phyloP scores from a whole-genome alignment of 805 yeast genomes.

The Myxozyma sirexii region DNA sequence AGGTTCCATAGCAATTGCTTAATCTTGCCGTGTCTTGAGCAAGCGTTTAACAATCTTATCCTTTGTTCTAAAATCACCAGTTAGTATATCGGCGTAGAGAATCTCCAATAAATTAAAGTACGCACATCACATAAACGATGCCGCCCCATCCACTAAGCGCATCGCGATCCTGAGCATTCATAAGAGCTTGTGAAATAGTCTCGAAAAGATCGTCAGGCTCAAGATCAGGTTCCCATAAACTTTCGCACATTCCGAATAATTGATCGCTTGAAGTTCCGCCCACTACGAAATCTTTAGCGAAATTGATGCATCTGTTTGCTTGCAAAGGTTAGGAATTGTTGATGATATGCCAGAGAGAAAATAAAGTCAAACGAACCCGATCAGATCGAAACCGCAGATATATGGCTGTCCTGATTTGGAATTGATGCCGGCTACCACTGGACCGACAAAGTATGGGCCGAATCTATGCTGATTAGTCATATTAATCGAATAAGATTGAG shows the following conservation, averaged over 20 bases:
- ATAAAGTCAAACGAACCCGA: conserved; percentile 67
- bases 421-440: conserved; percentile 92
- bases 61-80: conserved; percentile 52
- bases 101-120: background rate
- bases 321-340: background rate
- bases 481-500: too few relatives aligned
- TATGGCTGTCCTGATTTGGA: conserved; percentile 82
- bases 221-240: conserved; percentile 88
- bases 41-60: conserved; percentile 87
- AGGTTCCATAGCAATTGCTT: too few relatives aligned
- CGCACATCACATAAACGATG: conserved; percentile 73
- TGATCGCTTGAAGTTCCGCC: conserved; percentile 97
- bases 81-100: background rate
- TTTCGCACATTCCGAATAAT: conserved; percentile 97
- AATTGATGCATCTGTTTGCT: conserved; percentile 68
- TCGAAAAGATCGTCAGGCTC: conserved; percentile 96
- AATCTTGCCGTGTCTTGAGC: conserved; percentile 95
- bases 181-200: conserved; percentile 88
- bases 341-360: too few relatives aligned
- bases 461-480: conserved; percentile 38
- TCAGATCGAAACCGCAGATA: conserved; percentile 92
- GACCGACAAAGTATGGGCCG: conserved; percentile 96
- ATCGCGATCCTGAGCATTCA: conserved; percentile 96
- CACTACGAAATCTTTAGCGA: conserved; percentile 90
- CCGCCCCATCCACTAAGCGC: conserved; percentile 99